Evolutionary conservation across 345 rosid genomes (phyloP).

Genomic region (Reutealis trisperma): DNA sequence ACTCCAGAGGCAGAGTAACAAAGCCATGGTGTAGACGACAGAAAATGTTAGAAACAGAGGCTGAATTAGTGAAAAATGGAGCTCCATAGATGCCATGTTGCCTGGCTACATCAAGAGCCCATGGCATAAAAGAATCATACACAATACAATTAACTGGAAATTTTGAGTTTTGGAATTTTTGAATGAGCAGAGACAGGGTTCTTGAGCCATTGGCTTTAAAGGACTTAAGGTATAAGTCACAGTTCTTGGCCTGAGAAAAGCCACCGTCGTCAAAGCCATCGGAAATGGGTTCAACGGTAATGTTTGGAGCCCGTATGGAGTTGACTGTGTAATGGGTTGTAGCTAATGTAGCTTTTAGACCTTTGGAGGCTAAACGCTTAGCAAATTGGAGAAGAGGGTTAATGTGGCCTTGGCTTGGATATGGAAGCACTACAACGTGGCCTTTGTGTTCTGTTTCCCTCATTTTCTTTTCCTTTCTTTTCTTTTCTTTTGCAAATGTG

Average conservation of each 20-base stretch:
- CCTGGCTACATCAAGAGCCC: conserved; percentile 79
- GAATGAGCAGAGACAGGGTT: conserved; percentile 49
- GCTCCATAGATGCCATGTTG: conserved; percentile 52
- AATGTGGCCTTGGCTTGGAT: conserved; percentile 83
- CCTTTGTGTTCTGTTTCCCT: conserved; percentile 25
- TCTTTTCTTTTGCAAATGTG: background rate
- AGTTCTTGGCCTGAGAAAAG: conserved; percentile 40
- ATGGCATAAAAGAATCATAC: conserved; percentile 70
- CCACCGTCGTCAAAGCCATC: conserved; percentile 72
- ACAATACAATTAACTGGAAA: conserved; percentile 51
- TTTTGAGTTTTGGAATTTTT: conserved; percentile 34
- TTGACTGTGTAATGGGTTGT: conserved; percentile 58
- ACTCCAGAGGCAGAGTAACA: conserved; percentile 44
- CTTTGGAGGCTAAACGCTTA: conserved; percentile 65
- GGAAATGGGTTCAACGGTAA: conserved; percentile 63
- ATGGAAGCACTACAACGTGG: conserved; percentile 62
- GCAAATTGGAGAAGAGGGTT: conserved; percentile 80
- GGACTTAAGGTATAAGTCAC: conserved; percentile 38
- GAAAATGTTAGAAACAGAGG: conserved; percentile 46
- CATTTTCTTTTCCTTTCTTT: conserved; percentile 18
- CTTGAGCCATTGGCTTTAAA: conserved; percentile 49
- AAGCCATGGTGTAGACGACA: conserved; percentile 41
- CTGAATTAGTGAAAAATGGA: conserved; percentile 69
- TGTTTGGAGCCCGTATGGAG: conserved; percentile 40
- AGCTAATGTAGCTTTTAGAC: conserved; percentile 64